Evolutionary conservation across 2,329 filamentous ascomycete genomes (phyloP).

Genomic region (Waltergamsia citrina): DNA sequence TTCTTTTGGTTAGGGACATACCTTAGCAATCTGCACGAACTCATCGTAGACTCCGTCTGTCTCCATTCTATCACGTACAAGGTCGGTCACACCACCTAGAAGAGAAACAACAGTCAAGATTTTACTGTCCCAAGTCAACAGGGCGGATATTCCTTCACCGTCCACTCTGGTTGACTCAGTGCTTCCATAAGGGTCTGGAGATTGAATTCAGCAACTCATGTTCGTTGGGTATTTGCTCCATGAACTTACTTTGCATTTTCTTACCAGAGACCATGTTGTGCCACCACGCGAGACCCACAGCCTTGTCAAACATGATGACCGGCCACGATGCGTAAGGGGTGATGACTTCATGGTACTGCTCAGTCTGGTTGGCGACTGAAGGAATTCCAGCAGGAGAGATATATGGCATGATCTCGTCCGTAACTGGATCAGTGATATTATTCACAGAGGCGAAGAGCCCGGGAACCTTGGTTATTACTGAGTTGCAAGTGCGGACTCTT

Average conservation of each 20-base stretch:
- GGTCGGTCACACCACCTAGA: constrained; percentile 24
- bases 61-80: constrained; percentile 27
- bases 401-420: constrained; percentile 24
- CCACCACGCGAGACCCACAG: constrained; percentile 30
- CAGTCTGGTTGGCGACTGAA: constrained; percentile 26
- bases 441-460: constrained; percentile 32
- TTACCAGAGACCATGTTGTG: constrained; percentile 28
- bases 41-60: constrained; percentile 24
- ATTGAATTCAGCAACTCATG: not conserved
- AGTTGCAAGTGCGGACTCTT: constrained; percentile 30
- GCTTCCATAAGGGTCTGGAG: constrained; percentile 26
- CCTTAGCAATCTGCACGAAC: constrained; percentile 20
- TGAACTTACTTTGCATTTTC: constrained; percentile 31
- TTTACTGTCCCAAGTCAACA: constrained; percentile 34
- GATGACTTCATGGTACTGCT: constrained; percentile 29
- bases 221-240: not conserved
- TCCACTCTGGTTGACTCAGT: constrained; percentile 29
- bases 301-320: constrained; percentile 23
- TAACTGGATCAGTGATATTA: constrained; percentile 26
- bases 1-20: constrained; percentile 4
- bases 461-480: constrained; percentile 22
- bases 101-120: constrained; percentile 27
- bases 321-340: constrained; percentile 30
- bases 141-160: constrained; percentile 24
- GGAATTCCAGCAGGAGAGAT: constrained; percentile 31